Evolutionary conservation across 768 basidiomycete species (phyloP), one percentile per base, ranked within the genome.

Genomic region (Podaxis sp.): DNA sequence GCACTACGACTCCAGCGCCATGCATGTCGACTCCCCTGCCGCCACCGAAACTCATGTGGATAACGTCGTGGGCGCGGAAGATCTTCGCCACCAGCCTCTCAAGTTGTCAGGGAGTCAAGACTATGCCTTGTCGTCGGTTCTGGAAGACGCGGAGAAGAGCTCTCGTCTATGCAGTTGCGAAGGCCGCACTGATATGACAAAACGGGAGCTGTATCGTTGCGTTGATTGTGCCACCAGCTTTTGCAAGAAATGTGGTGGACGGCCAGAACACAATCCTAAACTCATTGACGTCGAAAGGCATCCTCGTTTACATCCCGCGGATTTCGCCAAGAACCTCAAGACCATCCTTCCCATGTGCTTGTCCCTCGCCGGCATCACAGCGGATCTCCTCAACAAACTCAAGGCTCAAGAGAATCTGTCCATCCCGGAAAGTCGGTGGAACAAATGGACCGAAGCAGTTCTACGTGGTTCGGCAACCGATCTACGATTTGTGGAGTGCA

Each of bases 121-220:
- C 8, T 74, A 71, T 19, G 73, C 85, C 1, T 76, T 93, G 63
- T 47, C 72, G 8, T 78, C 83, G 27, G 77, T 96, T 19, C 80
- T 96, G 38, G 71, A 72, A 9, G 77, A 83, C 22, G 94, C 95
- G 0, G 73, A 84, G 60, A 79, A 80, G 63, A 94, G 91, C 65
- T 81, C 86, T 15, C 85, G 96, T 27, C 84, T 94, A 29, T 98
- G 96, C 71, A 76, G 82, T n/a, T 98, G 96, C 70, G 96, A 98
- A 75, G 96, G 95, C 2, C 89, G 92, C 9, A 80, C 85, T 40
- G 89, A 85, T 64, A 87, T 94, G 68, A 90, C 93, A 0, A 81
- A 80, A 9, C 80, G 86, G 37, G 79, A 81, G 37, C 76, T 96
- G 41, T 82, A 84, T 40, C 82, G 81, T 11, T 98, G 96, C 73